Evolutionary conservation across 75 land plant species (phyloP), one percentile per base, ranked within the genome.

Genomic region (Cupressus sempervirens): DNA sequence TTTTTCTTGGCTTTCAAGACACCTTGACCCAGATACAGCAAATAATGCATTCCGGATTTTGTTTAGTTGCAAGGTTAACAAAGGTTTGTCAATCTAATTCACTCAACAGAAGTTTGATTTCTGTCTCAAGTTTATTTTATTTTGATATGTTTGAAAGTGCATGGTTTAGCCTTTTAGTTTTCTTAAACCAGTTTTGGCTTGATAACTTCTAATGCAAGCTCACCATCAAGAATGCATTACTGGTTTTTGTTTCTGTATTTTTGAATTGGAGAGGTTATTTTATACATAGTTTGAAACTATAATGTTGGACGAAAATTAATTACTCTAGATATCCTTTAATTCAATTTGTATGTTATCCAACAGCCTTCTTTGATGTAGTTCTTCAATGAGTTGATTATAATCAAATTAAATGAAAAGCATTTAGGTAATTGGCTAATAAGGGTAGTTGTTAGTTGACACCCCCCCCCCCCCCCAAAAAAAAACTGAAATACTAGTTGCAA

Each of bases 41-140:
- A 97, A 97, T 82, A 88, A 81, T 80, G 95, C 94, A 76, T 92
- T 97, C 84, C 92, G 99, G 15, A 95, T 91, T 85, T 79, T 97
- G 56, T 90, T 90, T 67, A 88, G 96, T 54, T 97, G 99, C 89
- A 94, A 94, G 84, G 96, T 97, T 67, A 97, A 97, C 91, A 96
- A 91, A 94, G 96, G 99, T 97, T 84, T 82, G 83, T 54, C 65
- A 53, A 53, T 50, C 83, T 79, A 79, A 43, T 40, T 18, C 40
- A 62, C 67, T 7, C 7, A 62, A 40, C 9, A 36, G 7, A 43
- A 40, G 8, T 15, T 76, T 76, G 45, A 36, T 18, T 76, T 40
- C 79, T 18, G n/a, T 26, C n/a, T 72, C 12, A 23, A 23, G 4
- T 11, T 72, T 32, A 72, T 32, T 72, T 72, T 32, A 72, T 72